These are phyloP conservation scores for Rhizophagus prolifer DNA, from an alignment of 192 early-diverging fungal species.

Conservation along the genomic window DNA sequence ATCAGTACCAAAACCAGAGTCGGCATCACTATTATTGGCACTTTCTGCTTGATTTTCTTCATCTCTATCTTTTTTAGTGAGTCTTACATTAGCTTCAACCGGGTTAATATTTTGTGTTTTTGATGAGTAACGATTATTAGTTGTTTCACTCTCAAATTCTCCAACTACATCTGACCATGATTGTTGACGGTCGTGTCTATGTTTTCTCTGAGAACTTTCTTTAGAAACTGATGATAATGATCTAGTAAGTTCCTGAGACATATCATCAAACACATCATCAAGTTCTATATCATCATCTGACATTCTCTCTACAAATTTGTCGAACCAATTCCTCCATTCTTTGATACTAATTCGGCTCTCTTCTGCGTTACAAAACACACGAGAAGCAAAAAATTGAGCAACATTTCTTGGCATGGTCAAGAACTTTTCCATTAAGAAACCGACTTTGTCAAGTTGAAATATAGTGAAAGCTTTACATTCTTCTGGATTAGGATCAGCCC, in stretches of 20 bases:
- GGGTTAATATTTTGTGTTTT: background rate
- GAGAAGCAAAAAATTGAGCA: slow-evolving; percentile 59
- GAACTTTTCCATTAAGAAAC: slow-evolving; percentile 54
- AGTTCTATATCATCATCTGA: background rate
- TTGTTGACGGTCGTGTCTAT: slow-evolving; percentile 31
- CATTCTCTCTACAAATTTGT: slow-evolving; percentile 31
- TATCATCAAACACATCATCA: slow-evolving; percentile 1
- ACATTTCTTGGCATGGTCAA: slow-evolving; percentile 58
- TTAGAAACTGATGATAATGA: background rate
- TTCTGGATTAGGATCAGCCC: slow-evolving; percentile 63
- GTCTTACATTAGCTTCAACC: background rate
- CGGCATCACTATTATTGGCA: slow-evolving; percentile 23
- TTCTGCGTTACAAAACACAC: slow-evolving; percentile 56
- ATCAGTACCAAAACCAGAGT: slow-evolving; percentile 28
- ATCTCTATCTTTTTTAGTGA: background rate
- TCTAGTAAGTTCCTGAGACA: background rate
- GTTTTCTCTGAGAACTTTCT: background rate
- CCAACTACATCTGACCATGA: slow-evolving; percentile 49
- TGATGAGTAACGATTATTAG: background rate
- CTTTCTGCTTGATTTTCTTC: background rate
- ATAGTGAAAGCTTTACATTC: slow-evolving; percentile 60
- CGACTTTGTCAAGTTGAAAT: slow-evolving; percentile 58
- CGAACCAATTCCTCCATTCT: slow-evolving; percentile 36
- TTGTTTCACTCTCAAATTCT: slow-evolving; percentile 37
- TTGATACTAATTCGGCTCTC: slow-evolving; percentile 29